Evolutionary conservation across 345 rosid species (phyloP), one percentile per base, ranked within the genome.

Genomic region (Arabidopsis arenosa): DNA sequence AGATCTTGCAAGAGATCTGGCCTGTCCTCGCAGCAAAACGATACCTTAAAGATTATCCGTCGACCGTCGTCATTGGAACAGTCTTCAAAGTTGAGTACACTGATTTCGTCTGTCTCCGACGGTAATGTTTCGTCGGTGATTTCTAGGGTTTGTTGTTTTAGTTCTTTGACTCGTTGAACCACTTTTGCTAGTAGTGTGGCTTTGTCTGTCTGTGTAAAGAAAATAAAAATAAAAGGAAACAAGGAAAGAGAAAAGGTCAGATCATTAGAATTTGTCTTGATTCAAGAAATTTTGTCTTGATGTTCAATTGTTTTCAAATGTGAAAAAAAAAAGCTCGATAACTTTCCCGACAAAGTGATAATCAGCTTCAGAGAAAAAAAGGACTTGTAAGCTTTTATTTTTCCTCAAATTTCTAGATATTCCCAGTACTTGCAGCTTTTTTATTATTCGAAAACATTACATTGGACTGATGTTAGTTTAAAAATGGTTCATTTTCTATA

Each of bases 101-200:
- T 85, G 75, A 92, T 82, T 68, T 95, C 96, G 40, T 95, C 99
- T 4, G 86, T 78, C 76, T 95, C 97, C 0, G 97, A 89, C 1
- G 97, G 99, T 55, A 92, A 83, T 5, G 80, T 66, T 48, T 90
- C 93, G 21, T 85, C 85, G 5, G 86, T 67, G 73, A 89, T 80
- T 63, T 88, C 88, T 32, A 86, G 78, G 30, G 96, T 80, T 82
- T 95, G 87, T 44, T 90, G 87, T 76, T 92, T 89, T 45, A 92
- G 84, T 65, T 92, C 99, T 75, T 81, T 90, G 73, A 95, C 91
- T 54, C 93, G 85, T 75, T 95, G 89, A 74, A 95, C 96, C 33
- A 95, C 99, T 80, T 88, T 92, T 4, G 97, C 93, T 4, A 95
- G 89, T 15, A 95, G 86, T 3, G 97, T 86, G 49, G 99, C 97